These are phyloP conservation scores for Xylaria bambusicola DNA, from an alignment of 495 filamentous ascomycete genomes.

Conservation along the genomic window DNA sequence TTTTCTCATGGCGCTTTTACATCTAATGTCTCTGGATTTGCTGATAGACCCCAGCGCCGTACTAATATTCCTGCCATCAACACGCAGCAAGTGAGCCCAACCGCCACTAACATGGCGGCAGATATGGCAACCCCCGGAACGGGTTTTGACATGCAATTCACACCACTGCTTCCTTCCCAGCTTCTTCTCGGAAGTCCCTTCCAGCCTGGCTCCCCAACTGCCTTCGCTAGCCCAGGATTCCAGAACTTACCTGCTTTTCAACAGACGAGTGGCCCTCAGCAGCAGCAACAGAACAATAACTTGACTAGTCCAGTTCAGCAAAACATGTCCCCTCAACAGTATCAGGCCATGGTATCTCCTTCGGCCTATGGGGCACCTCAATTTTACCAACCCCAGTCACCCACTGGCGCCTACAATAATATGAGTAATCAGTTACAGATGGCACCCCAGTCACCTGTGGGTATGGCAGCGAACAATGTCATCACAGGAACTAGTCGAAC, in stretches of 20 bases:
- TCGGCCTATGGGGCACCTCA: slow-evolving; percentile 72
- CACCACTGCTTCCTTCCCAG: slow-evolving; percentile 90
- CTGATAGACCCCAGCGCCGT: slow-evolving; percentile 77
- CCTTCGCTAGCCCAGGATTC: slow-evolving; percentile 89
- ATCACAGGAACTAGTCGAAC: slow-evolving; percentile 91
- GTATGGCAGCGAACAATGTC: slow-evolving; percentile 73
- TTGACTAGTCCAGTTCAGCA: slow-evolving; percentile 54
- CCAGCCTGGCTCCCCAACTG: slow-evolving; percentile 87
- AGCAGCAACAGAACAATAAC: slow-evolving; percentile 53
- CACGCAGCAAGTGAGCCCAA: slow-evolving; percentile 59
- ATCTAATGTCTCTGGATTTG: slow-evolving; percentile 77
- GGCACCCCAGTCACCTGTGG: slow-evolving; percentile 65
- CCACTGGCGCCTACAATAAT: slow-evolving; percentile 70
- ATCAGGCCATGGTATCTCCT: slow-evolving; percentile 76
- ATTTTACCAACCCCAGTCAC: slow-evolving; percentile 82
- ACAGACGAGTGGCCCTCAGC: slow-evolving; percentile 53
- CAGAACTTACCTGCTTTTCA: slow-evolving; percentile 78
- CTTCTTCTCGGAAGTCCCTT: slow-evolving; percentile 94
- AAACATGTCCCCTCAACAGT: slow-evolving; percentile 68
- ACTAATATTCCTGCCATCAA: slow-evolving; percentile 93
- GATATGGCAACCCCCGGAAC: slow-evolving; percentile 87
- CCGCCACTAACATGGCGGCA: slow-evolving; percentile 45
- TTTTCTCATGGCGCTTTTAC: slow-evolving; percentile 90
- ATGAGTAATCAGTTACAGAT: slow-evolving; percentile 60
- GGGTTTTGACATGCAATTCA: slow-evolving; percentile 97